phyloP scores from a whole-genome alignment of 2,329 filamentous ascomycete genomes.

The Claviceps sp. region DNA sequence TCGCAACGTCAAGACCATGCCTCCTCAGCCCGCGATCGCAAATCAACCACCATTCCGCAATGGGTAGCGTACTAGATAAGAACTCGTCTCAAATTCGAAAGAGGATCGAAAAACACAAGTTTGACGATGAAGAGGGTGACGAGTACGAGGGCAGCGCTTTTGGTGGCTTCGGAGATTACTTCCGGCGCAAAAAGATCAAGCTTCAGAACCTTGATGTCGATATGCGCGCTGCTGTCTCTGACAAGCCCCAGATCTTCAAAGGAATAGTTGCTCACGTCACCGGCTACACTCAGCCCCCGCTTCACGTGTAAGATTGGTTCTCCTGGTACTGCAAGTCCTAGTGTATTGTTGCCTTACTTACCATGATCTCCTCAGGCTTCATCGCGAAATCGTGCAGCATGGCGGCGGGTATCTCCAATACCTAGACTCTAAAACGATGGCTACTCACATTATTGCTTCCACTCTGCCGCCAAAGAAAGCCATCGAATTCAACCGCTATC shows the following conservation, averaged over 20 bases:
- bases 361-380: constrained; percentile 33
- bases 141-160: constrained; percentile 84
- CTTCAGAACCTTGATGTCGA: constrained; percentile 87
- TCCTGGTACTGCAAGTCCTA: neutral
- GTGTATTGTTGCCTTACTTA: constrained; percentile 7
- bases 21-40: neutral
- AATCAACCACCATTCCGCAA: constrained; percentile 15
- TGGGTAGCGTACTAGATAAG: constrained; percentile 49
- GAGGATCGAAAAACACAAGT: constrained; percentile 52
- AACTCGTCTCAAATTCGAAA: constrained; percentile 50
- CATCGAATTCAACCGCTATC: constrained; percentile 74
- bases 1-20: neutral
- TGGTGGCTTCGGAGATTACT: constrained; percentile 83
- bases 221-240: constrained; percentile 52
- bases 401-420: constrained; percentile 95
- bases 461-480: constrained; percentile 84
- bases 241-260: constrained; percentile 76
- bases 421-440: constrained; percentile 83
- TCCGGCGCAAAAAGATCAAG: constrained; percentile 91
- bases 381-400: constrained; percentile 76
- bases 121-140: constrained; percentile 71
- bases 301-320: constrained; percentile 49
- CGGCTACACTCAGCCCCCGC: constrained; percentile 87
- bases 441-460: constrained; percentile 91
- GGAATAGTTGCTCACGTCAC: constrained; percentile 85